These are phyloP conservation scores for Phlebiopsis gigantea DNA, from an alignment of 768 basidiomycete genomes.

Conservation along the genomic window DNA sequence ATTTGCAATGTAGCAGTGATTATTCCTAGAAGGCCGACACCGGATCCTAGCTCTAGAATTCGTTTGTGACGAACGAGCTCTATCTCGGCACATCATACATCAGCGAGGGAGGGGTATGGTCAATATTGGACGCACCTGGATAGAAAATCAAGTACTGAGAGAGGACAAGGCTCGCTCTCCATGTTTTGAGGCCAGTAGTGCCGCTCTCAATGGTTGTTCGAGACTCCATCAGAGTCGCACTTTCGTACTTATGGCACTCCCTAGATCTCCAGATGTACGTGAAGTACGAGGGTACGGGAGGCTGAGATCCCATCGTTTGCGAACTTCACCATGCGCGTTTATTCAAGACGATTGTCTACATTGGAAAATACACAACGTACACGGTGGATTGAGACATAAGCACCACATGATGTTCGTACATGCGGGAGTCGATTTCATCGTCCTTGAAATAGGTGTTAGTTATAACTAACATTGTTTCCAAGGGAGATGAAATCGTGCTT, in stretches of 20 bases:
- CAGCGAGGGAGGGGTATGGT: neutral
- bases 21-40: slow-evolving; percentile 70
- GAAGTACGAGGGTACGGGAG: slow-evolving; percentile 52
- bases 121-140: slow-evolving; percentile 36
- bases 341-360: slow-evolving; percentile 8
- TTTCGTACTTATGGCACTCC: slow-evolving; percentile 27
- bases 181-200: slow-evolving; percentile 77
- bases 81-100: slow-evolving; percentile 7
- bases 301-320: slow-evolving; percentile 23
- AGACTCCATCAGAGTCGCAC: slow-evolving; percentile 65
- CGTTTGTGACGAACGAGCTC: slow-evolving; percentile 40
- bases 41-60: slow-evolving; percentile 73
- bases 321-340: slow-evolving; percentile 19
- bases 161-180: slow-evolving; percentile 67
- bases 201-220: slow-evolving; percentile 68
- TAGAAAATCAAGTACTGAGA: slow-evolving; percentile 56
- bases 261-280: slow-evolving; percentile 57
- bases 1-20: slow-evolving; percentile 55
- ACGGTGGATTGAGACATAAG: slow-evolving; percentile 27
- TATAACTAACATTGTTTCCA: neutral
- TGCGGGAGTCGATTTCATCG: slow-evolving; percentile 56
- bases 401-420: slow-evolving; percentile 59
- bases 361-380: neutral
- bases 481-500: slow-evolving; percentile 34
- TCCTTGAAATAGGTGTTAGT: slow-evolving; percentile 31